Percentiles rank a stretch among this genome's conserved stretches.
These are phyloP conservation scores for Suaeda aralocaspica DNA, from an alignment of 148 eudicot genomes.

Conservation along the genomic window DNA sequence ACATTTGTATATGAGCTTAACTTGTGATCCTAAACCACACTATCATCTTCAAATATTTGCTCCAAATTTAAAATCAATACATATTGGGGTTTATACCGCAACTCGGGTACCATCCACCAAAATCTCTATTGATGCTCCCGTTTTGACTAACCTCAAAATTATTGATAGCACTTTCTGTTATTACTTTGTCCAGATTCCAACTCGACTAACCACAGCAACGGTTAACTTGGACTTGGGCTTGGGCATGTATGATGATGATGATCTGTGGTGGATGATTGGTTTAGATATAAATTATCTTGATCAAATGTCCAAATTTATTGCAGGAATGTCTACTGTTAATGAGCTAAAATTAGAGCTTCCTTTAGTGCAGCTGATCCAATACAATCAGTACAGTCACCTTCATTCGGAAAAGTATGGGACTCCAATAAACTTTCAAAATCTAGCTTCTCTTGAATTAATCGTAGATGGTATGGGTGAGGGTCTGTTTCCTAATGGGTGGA, in stretches of 20 bases:
- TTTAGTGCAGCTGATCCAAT: no score
- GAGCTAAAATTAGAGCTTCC: no score
- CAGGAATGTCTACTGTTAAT: background rate
- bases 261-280: background rate
- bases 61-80: constrained; percentile 6
- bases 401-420: no score
- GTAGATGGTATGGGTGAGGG: background rate
- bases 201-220: no score
- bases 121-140: constrained; percentile 1
- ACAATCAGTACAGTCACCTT: no score
- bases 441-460: no score
- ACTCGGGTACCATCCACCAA: background rate
- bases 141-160: background rate
- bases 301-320: background rate
- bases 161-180: background rate
- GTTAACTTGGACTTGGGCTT: background rate
- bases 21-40: no score
- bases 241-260: background rate
- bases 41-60: background rate
- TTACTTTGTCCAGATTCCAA: background rate
- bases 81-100: background rate
- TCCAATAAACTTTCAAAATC: no score
- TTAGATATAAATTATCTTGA: background rate
- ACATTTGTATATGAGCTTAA: background rate
- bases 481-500: background rate